Evolutionary conservation across 176 grass and related monocot genomes (phyloP).

Genomic region (Phragmites australis): DNA sequence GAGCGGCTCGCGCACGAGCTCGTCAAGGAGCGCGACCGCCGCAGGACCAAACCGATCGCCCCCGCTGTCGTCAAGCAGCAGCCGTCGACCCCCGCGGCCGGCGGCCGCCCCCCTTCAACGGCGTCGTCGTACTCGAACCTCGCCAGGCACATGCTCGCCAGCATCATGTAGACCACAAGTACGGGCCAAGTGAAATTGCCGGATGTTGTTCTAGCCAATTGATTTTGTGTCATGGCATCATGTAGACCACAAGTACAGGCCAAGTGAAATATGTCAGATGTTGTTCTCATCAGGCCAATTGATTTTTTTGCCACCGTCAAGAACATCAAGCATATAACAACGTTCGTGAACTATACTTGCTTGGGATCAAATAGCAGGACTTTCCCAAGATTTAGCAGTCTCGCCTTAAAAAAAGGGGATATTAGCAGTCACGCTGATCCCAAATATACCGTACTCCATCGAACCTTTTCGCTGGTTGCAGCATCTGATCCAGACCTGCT

Average conservation of each 20-base stretch:
- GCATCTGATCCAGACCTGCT: not conserved
- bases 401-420: not conserved
- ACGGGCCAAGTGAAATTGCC: not conserved
- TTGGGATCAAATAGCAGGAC: not conserved
- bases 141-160: conserved; percentile 72
- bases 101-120: not conserved
- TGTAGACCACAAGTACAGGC: conserved; percentile 33
- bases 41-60: conserved; percentile 36
- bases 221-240: no score
- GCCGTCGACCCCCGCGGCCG: not conserved
- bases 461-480: not conserved
- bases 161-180: conserved; percentile 51
- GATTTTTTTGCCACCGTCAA: no score
- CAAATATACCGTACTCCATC: not conserved
- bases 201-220: conserved; percentile 15
- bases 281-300: not conserved
- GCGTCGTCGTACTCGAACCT: conserved; percentile 71
- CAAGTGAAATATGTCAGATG: conserved; percentile 10
- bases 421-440: not conserved
- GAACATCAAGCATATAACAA: not conserved
- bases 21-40: conserved; percentile 66
- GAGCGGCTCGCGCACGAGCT: conserved; percentile 79
- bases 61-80: conserved; percentile 45
- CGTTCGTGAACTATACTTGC: not conserved
- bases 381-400: not conserved